Evolutionary conservation across 1,139 yeast genomes (phyloP).

Genomic region (Nakaseomyces glabratus): DNA sequence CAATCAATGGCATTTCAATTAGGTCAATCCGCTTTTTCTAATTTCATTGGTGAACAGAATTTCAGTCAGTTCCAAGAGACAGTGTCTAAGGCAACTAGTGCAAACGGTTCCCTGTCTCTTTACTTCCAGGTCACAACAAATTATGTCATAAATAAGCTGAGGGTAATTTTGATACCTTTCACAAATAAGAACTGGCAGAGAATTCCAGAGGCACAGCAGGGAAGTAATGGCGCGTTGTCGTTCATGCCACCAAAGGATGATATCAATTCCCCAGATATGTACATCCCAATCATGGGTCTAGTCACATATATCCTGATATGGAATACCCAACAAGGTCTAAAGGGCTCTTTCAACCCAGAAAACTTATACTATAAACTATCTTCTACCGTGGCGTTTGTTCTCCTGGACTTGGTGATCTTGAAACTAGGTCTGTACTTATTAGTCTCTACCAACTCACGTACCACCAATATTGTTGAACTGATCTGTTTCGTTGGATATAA

Average conservation of each 20-base stretch:
- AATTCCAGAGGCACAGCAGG: slow-evolving; percentile 35
- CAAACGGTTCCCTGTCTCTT: slow-evolving; percentile 34
- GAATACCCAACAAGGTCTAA: slow-evolving; percentile 79
- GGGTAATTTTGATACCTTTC: slow-evolving; percentile 78
- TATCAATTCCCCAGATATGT: slow-evolving; percentile 91
- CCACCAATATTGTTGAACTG: slow-evolving; percentile 60
- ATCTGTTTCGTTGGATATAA: slow-evolving; percentile 91
- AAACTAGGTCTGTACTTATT: slow-evolving; percentile 57
- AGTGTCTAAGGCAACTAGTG: slow-evolving; percentile 25
- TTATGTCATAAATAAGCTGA: slow-evolving; percentile 68
- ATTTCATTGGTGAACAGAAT: slow-evolving; percentile 29
- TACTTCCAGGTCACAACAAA: slow-evolving; percentile 89
- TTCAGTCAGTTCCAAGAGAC: slow-evolving; percentile 29
- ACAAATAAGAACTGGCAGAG: slow-evolving; percentile 72
- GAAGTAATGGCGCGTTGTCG: slow-evolving; percentile 12
- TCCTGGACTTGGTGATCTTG: slow-evolving; percentile 57
- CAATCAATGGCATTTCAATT: slow-evolving; percentile 82
- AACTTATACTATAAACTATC: slow-evolving; percentile 85
- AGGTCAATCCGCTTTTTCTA: slow-evolving; percentile 71
- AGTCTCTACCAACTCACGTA: slow-evolving; percentile 30
- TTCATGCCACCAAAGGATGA: slow-evolving; percentile 39
- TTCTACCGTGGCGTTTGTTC: slow-evolving; percentile 74
- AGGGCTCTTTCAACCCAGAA: slow-evolving; percentile 90
- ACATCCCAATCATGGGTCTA: slow-evolving; percentile 89
- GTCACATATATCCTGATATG: slow-evolving; percentile 79